A percentile compares a stretch with the other conserved stretches of the same genome.
Evolutionary conservation across 176 grass and related monocot species (phyloP).

Genomic region (Aegilops umbellulata): DNA sequence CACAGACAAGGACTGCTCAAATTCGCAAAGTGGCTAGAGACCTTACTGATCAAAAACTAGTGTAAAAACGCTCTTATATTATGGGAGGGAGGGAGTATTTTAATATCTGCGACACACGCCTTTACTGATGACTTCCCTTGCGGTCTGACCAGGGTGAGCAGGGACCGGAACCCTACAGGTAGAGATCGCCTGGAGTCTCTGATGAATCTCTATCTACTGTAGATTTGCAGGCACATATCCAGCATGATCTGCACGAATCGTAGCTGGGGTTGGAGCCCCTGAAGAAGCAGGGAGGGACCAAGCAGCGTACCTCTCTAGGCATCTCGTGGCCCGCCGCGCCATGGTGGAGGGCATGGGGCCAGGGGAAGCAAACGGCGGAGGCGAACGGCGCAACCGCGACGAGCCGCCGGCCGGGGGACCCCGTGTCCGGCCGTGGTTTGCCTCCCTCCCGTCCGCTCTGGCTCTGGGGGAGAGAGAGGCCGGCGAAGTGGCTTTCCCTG

Average conservation of each 20-base stretch:
- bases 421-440: neutral
- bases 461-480: too few species aligned
- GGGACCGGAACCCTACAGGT: neutral
- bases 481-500: too few species aligned
- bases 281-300: neutral
- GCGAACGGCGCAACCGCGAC: neutral
- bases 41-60: neutral
- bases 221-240: neutral
- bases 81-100: too few species aligned
- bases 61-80: too few species aligned
- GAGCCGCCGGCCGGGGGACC: neutral
- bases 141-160: neutral
- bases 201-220: neutral
- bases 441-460: neutral
- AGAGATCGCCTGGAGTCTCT: too few species aligned
- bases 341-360: neutral
- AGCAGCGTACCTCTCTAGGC: neutral
- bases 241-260: neutral
- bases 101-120: neutral
- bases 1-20: neutral
- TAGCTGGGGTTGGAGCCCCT: neutral
- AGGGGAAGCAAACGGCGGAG: neutral
- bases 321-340: neutral
- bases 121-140: neutral
- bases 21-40: neutral